Conservation (phyloP, 176 grass and related monocot genomes). For the Ensete ventricosum region DNA sequence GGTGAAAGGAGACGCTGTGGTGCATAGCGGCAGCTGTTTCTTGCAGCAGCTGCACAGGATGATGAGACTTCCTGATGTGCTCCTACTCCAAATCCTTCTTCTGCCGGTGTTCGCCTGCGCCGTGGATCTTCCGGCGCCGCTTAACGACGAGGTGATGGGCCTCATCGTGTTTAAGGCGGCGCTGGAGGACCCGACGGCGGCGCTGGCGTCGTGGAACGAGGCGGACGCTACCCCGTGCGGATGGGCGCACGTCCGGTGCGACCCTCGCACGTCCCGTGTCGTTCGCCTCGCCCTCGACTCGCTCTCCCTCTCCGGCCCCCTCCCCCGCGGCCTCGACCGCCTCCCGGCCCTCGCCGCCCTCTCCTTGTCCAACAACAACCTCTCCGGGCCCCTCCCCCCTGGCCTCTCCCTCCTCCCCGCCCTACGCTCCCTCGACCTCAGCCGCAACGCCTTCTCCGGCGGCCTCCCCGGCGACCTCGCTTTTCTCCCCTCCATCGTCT, state of each 20-base stretch:
- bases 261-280: conserved; percentile 69
- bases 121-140: conserved; percentile 35
- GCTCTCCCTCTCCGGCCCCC: conserved; percentile 53
- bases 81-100: neutral
- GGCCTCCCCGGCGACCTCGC: conserved; percentile 58
- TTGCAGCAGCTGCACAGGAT: too few relatives aligned
- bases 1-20: too few relatives aligned
- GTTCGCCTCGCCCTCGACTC: conserved; percentile 50
- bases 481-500: conserved; percentile 32
- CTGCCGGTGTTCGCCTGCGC: neutral
- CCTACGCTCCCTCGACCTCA: conserved; percentile 72
- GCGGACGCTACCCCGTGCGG: conserved; percentile 64
- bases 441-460: conserved; percentile 64
- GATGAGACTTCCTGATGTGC: neutral
- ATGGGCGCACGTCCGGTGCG: conserved; percentile 73
- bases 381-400: conserved; percentile 53
- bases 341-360: conserved; percentile 55
- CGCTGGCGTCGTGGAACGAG: conserved; percentile 66
- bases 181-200: conserved; percentile 44
- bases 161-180: conserved; percentile 70
- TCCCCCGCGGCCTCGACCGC: conserved; percentile 76
- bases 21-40: too few relatives aligned
- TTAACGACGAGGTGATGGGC: conserved; percentile 86
- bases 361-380: conserved; percentile 61
- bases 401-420: conserved; percentile 59